These are phyloP conservation scores for Globisporangium okanoganense DNA, from an alignment of 352 stramenopile species.

Conservation along the genomic window DNA sequence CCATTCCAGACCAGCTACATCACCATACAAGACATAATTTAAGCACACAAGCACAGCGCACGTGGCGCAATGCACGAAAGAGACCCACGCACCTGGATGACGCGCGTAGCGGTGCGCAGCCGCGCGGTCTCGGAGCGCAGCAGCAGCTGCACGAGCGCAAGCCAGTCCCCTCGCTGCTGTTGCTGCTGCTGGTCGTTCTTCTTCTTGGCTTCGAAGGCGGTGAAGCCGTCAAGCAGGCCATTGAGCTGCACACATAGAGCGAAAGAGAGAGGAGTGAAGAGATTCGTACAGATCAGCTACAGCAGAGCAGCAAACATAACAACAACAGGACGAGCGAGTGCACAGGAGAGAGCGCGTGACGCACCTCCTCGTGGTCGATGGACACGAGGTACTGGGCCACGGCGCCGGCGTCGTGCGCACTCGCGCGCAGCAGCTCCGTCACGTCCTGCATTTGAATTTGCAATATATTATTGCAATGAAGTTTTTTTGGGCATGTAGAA, in stretches of 20 bases:
- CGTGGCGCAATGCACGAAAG: neutral
- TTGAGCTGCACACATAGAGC: slow-evolving; percentile 34
- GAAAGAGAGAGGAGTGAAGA: neutral
- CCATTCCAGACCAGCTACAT: slow-evolving; percentile 41
- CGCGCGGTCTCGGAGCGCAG: slow-evolving; percentile 50
- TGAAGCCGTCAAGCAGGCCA: slow-evolving; percentile 53
- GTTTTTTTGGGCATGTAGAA: too few relatives aligned
- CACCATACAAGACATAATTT: neutral
- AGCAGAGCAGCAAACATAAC: neutral
- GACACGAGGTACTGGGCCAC: slow-evolving; percentile 56
- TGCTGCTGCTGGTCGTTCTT: slow-evolving; percentile 34
- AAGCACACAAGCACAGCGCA: neutral
- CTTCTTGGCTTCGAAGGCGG: slow-evolving; percentile 35
- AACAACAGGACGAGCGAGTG: neutral
- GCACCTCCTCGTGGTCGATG: slow-evolving; percentile 59
- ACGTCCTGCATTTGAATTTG: slow-evolving; percentile 25
- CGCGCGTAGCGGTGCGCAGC: slow-evolving; percentile 46
- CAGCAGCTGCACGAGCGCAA: slow-evolving; percentile 55
- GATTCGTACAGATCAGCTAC: neutral
- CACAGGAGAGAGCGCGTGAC: neutral
- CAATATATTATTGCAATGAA: too few relatives aligned
- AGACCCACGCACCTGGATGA: slow-evolving; percentile 41
- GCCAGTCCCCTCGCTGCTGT: slow-evolving; percentile 49
- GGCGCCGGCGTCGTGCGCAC: slow-evolving; percentile 50
- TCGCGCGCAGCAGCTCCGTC: slow-evolving; percentile 55